Evolutionary conservation across 345 rosid genomes (phyloP).

Genomic region (Clausena lansium): DNA sequence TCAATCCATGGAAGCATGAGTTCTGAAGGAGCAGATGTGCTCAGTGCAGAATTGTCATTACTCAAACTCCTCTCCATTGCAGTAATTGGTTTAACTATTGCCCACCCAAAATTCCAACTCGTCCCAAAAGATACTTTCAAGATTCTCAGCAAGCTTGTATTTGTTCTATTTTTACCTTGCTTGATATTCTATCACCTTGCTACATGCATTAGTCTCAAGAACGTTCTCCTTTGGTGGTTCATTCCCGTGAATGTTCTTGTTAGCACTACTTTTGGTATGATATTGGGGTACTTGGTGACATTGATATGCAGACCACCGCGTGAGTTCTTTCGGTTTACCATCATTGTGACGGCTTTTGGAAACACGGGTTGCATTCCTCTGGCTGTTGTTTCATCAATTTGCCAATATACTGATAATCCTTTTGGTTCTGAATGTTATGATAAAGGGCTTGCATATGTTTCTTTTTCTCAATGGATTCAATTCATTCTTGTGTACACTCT

Average conservation of each 20-base stretch:
- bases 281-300: constrained; percentile 33
- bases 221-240: constrained; percentile 43
- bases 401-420: constrained; percentile 24
- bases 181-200: constrained; percentile 40
- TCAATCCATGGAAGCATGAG: background rate
- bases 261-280: constrained; percentile 33
- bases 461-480: constrained; percentile 45
- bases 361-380: constrained; percentile 39
- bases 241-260: constrained; percentile 38
- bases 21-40: constrained; percentile 10
- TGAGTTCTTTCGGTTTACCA: constrained; percentile 38
- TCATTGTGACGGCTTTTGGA: constrained; percentile 39
- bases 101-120: constrained; percentile 31
- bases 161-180: constrained; percentile 35
- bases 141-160: constrained; percentile 35
- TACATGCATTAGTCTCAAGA: constrained; percentile 17
- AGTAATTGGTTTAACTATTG: constrained; percentile 26
- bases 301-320: constrained; percentile 35
- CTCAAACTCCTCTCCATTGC: constrained; percentile 40
- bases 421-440: constrained; percentile 26
- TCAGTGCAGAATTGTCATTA: constrained; percentile 29
- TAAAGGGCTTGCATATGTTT: constrained; percentile 36
- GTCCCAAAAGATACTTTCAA: constrained; percentile 36
- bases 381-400: constrained; percentile 31
- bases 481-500: constrained; percentile 41